These are phyloP conservation scores for Citrus glauca DNA, from an alignment of 345 rosid genomes.

Conservation along the genomic window DNA sequence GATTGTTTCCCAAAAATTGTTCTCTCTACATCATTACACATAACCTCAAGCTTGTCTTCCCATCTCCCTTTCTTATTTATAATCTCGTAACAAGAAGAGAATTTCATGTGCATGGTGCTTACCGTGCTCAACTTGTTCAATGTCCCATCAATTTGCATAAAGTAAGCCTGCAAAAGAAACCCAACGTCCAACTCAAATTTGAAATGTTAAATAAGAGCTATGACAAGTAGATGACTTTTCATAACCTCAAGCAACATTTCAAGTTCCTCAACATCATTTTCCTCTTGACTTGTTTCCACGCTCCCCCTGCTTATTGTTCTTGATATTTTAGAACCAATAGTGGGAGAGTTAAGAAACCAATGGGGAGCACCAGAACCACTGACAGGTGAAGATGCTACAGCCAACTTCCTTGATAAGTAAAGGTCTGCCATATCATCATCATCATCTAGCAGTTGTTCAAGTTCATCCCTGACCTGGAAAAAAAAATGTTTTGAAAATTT, in stretches of 20 bases:
- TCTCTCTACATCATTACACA: background rate
- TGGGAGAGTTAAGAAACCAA: conserved; percentile 37
- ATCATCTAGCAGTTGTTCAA: conserved; percentile 52
- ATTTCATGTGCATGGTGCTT: background rate
- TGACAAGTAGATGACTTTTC: background rate
- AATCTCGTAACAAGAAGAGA: conserved; percentile 1
- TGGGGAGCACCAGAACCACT: conserved; percentile 35
- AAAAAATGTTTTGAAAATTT: background rate
- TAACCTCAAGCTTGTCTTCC: background rate
- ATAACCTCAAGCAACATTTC: conserved; percentile 66
- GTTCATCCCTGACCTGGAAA: conserved; percentile 49
- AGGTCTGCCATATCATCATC: conserved; percentile 60
- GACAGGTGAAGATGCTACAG: conserved; percentile 32
- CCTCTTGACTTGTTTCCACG: conserved; percentile 31
- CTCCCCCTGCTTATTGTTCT: conserved; percentile 40
- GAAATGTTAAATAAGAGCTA: background rate
- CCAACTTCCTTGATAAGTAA: conserved; percentile 46
- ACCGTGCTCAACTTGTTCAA: conserved; percentile 55
- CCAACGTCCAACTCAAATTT: conserved; percentile 2
- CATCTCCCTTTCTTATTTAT: background rate
- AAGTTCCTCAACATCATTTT: conserved; percentile 59
- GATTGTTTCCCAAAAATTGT: background rate
- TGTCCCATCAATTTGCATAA: conserved; percentile 54
- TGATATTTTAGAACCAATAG: conserved; percentile 43
- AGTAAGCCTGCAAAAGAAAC: conserved; percentile 50